Evolutionary conservation across 306 rosid species (phyloP), one percentile per base, ranked within the genome.

Genomic region (Lathyrus sativus): DNA sequence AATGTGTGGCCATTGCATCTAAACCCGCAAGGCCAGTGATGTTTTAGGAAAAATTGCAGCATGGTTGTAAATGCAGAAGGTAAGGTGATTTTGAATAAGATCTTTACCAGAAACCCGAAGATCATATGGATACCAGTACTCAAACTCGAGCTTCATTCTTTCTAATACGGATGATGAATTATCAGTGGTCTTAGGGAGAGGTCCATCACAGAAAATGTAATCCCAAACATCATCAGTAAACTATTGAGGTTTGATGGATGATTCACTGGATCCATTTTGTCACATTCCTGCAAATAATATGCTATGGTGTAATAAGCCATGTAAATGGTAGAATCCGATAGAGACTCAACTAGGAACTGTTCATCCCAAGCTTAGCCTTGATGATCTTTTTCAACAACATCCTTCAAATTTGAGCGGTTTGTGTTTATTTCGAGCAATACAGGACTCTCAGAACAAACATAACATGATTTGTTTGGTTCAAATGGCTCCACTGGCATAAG

Each of bases 101-200:
- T 89, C 98, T 78, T 91, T 91, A n/a, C 96, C 98, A 72, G 98
- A 91, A 49, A 85, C 98, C 37, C 98, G 86, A 57, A 91, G 85
- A 78, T 91, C 98, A 79, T 87, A 91, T 13, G 98, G 98, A 62
- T 91, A 91, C 98, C 98, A 91, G 68, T 91, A 91, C 71, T 91
- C 98, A 89, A 91, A 91, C 83, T 91, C 98, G 62, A 54, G 83
- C 81, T 89, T 91, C 96, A 91, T 91, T 83, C 72, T 82, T 2
- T 64, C 79, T 29, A 91, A 84, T 72, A 85, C 68, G 8, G 85
- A 74, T 15, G 80, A 63, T 9, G 90, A 58, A 72, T 89, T 85
- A 59, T 83, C 83, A 8, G 96, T 68, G 70, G 96, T 81, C 50
- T 79, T 81, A 9, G 96, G 98, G 74, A 62, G 72, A n/a, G 80